These are phyloP conservation scores for Polygonum maritimum DNA, from an alignment of 148 eudicot genomes.

Conservation along the genomic window DNA sequence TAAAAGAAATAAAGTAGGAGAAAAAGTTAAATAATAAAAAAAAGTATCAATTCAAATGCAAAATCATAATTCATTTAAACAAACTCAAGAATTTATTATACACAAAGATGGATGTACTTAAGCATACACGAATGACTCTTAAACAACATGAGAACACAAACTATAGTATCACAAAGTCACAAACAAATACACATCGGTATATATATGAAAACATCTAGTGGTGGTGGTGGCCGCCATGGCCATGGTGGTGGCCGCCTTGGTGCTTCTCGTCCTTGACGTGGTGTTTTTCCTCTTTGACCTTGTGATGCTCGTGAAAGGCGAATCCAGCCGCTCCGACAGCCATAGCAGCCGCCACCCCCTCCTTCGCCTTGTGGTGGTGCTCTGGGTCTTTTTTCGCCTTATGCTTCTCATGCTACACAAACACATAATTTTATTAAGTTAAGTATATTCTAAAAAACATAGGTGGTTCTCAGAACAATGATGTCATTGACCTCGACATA, in stretches of 20 bases:
- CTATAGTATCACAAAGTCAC: neutral
- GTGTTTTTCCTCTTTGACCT: slow-evolving; percentile 25
- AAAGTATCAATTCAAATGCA: too few species aligned
- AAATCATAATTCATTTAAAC: too few species aligned
- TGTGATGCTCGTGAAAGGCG: slow-evolving; percentile 37
- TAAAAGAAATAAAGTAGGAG: too few species aligned
- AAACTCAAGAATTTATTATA: too few species aligned
- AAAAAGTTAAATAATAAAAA: too few species aligned
- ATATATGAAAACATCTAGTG: neutral
- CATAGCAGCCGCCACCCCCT: slow-evolving; percentile 23
- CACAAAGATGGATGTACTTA: neutral
- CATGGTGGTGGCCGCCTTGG: slow-evolving; percentile 8
- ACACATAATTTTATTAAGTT: neutral
- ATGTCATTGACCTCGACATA: too few species aligned
- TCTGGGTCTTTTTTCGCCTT: slow-evolving; percentile 36
- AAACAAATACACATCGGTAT: neutral
- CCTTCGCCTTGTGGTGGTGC: slow-evolving; percentile 28
- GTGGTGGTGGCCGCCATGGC: slow-evolving; percentile 2
- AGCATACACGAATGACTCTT: too few species aligned
- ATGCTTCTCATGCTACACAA: slow-evolving; percentile 34
- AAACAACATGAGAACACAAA: too few species aligned
- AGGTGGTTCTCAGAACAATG: too few species aligned
- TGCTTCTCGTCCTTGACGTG: slow-evolving; percentile 27
- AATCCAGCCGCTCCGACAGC: slow-evolving; percentile 30
- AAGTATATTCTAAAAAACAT: too few species aligned